A percentile compares a stretch with the other conserved stretches of the same genome.
Conservation (phyloP, 2,329 filamentous ascomycete species). For the Drechslerella stenobrocha region DNA sequence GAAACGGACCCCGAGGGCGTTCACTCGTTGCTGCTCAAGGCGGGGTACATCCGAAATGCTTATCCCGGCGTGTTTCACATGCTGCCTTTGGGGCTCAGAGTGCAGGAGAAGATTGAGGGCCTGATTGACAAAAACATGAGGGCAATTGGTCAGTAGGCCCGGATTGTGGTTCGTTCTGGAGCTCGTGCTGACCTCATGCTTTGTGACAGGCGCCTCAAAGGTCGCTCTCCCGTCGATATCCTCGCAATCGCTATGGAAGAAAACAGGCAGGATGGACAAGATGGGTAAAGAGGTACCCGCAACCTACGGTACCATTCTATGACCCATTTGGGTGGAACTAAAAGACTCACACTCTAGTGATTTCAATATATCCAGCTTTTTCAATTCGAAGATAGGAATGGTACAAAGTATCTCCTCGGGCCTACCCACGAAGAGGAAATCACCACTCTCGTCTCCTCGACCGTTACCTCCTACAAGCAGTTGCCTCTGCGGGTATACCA, state of each 20-base stretch:
- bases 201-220: slow-evolving; percentile 69
- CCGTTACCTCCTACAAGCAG: slow-evolving; percentile 79
- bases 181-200: no score
- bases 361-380: slow-evolving; percentile 65
- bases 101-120: slow-evolving; percentile 83
- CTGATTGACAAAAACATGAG: slow-evolving; percentile 90
- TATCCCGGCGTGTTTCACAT: slow-evolving; percentile 91
- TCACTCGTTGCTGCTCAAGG: slow-evolving; percentile 69
- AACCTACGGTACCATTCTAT: slow-evolving; percentile 11
- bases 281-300: slow-evolving; percentile 69
- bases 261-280: slow-evolving; percentile 76
- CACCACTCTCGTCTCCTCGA: slow-evolving; percentile 73
- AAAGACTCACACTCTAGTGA: slow-evolving; percentile 46
- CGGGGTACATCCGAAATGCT: slow-evolving; percentile 75
- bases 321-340: slow-evolving; percentile 47
- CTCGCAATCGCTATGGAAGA: slow-evolving; percentile 78
- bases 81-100: slow-evolving; percentile 79
- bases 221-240: slow-evolving; percentile 82
- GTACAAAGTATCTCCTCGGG: slow-evolving; percentile 73
- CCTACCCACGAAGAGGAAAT: slow-evolving; percentile 98
- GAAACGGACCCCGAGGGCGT: slow-evolving; percentile 58
- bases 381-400: slow-evolving; percentile 75
- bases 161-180: no score
- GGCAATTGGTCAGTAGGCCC: no score
- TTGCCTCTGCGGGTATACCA: slow-evolving; percentile 88